Percentiles rank a stretch among this genome's conserved stretches.
These are phyloP conservation scores for Tetrastigma voinierianum DNA, from an alignment of 164 flowering plant species.

Conservation along the genomic window DNA sequence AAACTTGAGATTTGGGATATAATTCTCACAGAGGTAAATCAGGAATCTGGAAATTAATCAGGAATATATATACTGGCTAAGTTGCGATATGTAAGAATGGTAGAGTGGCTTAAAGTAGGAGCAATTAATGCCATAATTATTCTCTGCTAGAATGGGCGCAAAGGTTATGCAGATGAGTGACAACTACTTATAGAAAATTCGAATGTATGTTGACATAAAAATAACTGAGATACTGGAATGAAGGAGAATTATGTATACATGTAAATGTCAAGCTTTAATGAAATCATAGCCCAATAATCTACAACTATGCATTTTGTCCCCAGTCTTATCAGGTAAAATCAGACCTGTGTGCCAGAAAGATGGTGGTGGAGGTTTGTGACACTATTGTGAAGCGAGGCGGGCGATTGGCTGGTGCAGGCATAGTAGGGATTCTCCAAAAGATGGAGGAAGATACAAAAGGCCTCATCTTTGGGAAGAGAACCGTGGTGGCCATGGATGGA, in stretches of 20 bases:
- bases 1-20: neutral
- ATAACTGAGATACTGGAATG: neutral
- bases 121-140: neutral
- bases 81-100: neutral
- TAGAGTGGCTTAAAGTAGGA: neutral
- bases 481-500: slow-evolving; percentile 93
- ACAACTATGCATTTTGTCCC: neutral
- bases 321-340: slow-evolving; percentile 41
- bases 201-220: no score
- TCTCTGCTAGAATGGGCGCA: neutral
- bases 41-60: neutral
- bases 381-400: slow-evolving; percentile 75
- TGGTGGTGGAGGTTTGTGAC: slow-evolving; percentile 65
- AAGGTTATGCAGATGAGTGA: neutral
- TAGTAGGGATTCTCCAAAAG: slow-evolving; percentile 83
- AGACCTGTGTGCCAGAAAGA: slow-evolving; percentile 42
- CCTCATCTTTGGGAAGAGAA: slow-evolving; percentile 53
- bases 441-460: slow-evolving; percentile 73
- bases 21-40: neutral
- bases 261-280: neutral
- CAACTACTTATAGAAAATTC: no score
- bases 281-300: neutral
- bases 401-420: slow-evolving; percentile 87
- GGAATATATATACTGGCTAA: neutral
- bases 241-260: neutral